A percentile compares a stretch with the other conserved stretches of the same genome.
These are phyloP conservation scores for Solanum rostratum DNA, from an alignment of 257 asterid genomes.

Conservation along the genomic window DNA sequence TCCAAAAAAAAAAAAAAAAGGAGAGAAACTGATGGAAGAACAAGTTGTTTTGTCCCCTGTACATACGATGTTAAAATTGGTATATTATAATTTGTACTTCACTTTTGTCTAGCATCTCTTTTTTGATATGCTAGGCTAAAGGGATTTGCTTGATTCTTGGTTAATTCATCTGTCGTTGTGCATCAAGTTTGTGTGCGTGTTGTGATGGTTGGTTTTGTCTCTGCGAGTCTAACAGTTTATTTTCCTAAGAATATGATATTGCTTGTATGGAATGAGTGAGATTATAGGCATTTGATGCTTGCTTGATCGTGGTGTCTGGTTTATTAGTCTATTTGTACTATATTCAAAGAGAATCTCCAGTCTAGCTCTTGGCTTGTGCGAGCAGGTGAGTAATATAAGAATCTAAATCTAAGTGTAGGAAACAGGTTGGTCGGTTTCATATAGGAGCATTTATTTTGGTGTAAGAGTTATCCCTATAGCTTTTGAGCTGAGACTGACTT, in stretches of 20 bases:
- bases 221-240: background rate
- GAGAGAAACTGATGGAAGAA: background rate
- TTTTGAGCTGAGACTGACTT: background rate
- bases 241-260: background rate
- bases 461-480: background rate
- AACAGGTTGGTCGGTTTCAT: background rate
- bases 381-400: background rate
- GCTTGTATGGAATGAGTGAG: background rate
- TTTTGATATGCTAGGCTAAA: background rate
- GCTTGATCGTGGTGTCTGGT: background rate
- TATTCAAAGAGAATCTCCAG: too few species aligned
- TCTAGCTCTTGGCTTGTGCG: background rate
- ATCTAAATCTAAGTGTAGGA: background rate
- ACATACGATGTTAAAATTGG: slow-evolving; percentile 12
- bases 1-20: background rate
- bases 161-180: background rate
- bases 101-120: background rate
- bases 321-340: background rate
- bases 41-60: slow-evolving; percentile 9
- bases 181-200: background rate
- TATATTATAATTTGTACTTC: background rate
- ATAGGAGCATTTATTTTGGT: background rate
- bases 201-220: background rate
- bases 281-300: background rate
- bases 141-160: background rate